Conservation (phyloP, 352 stramenopile genomes). For the Blastocystis sp. region DNA sequence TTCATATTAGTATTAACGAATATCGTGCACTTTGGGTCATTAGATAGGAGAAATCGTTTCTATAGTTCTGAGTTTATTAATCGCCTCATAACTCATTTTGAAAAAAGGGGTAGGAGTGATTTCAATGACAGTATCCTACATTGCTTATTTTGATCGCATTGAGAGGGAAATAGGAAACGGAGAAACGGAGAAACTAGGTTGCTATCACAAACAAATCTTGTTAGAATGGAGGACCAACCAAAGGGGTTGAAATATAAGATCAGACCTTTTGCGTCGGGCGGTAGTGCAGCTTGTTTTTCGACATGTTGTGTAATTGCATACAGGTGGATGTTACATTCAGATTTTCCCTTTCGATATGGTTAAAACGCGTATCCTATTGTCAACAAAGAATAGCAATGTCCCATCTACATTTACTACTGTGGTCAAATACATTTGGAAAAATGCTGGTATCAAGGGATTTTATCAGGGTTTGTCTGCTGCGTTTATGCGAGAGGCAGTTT, state of each 20-base stretch:
- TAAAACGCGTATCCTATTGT: slow-evolving; percentile 36
- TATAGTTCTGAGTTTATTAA: too few species aligned
- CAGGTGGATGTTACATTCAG: not conserved
- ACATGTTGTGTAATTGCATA: slow-evolving; percentile 12
- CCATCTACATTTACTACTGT: slow-evolving; percentile 24
- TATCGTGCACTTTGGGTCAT: too few species aligned
- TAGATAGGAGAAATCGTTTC: too few species aligned
- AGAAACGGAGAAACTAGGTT: not conserved
- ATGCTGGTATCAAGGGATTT: slow-evolving; percentile 28
- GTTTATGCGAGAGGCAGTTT: slow-evolving; percentile 68
- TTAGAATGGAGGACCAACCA: not conserved
- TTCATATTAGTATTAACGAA: too few species aligned
- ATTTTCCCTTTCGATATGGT: slow-evolving; percentile 52
- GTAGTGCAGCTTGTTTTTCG: slow-evolving; percentile 25
- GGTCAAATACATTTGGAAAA: slow-evolving; percentile 34
- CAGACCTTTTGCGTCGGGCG: slow-evolving; percentile 2
- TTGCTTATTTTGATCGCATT: too few species aligned
- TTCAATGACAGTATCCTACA: too few species aligned
- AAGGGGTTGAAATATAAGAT: slow-evolving; percentile 29
- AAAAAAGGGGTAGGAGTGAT: too few species aligned
- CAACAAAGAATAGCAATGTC: slow-evolving; percentile 40
- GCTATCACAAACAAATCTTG: not conserved
- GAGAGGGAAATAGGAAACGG: not conserved
- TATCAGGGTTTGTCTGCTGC: slow-evolving; percentile 68
- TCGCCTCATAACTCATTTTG: too few species aligned